Percentiles rank a stretch among this genome's conserved stretches.
phyloP scores from a whole-genome alignment of 2,329 filamentous ascomycete species.

The Didymella pomorum region DNA sequence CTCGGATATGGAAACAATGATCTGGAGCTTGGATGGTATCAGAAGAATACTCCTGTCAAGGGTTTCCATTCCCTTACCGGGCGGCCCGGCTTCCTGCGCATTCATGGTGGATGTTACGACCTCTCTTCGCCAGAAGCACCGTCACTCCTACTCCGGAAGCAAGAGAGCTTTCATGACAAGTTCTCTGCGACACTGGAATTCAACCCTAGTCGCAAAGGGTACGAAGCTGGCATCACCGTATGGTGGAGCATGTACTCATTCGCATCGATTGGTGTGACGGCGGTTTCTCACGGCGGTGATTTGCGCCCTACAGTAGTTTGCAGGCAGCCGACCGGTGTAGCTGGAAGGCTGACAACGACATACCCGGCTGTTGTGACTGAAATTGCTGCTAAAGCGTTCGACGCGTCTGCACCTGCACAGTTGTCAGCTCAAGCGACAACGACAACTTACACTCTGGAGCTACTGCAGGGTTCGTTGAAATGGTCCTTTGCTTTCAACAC shows the following conservation, averaged over 20 bases:
- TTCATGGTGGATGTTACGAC: slow-evolving; percentile 63
- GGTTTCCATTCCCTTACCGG: slow-evolving; percentile 58
- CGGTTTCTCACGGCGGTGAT: not conserved
- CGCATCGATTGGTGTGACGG: slow-evolving; percentile 53
- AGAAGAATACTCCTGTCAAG: slow-evolving; percentile 59
- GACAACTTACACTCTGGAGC: slow-evolving; percentile 11
- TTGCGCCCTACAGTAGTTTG: slow-evolving; percentile 18
- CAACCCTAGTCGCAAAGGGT: slow-evolving; percentile 51
- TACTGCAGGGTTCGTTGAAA: slow-evolving; percentile 18
- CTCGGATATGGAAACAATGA: slow-evolving; percentile 44
- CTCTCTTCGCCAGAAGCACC: slow-evolving; percentile 61
- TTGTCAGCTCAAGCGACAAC: slow-evolving; percentile 12
- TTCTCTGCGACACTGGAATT: slow-evolving; percentile 60
- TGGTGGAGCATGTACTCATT: slow-evolving; percentile 64
- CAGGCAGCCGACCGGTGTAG: slow-evolving; percentile 22
- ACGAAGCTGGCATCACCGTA: slow-evolving; percentile 63
- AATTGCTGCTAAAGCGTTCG: slow-evolving; percentile 25
- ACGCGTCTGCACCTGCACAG: not conserved
- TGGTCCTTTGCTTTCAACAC: slow-evolving; percentile 39
- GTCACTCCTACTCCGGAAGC: slow-evolving; percentile 64
- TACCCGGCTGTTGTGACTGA: slow-evolving; percentile 36
- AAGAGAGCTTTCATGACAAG: slow-evolving; percentile 54
- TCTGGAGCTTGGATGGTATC: slow-evolving; percentile 53
- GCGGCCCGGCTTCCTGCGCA: slow-evolving; percentile 54
- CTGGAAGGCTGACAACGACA: slow-evolving; percentile 29